phyloP scores from a whole-genome alignment of 768 basidiomycete genomes.

The Brasilioporus rufonigricans region DNA sequence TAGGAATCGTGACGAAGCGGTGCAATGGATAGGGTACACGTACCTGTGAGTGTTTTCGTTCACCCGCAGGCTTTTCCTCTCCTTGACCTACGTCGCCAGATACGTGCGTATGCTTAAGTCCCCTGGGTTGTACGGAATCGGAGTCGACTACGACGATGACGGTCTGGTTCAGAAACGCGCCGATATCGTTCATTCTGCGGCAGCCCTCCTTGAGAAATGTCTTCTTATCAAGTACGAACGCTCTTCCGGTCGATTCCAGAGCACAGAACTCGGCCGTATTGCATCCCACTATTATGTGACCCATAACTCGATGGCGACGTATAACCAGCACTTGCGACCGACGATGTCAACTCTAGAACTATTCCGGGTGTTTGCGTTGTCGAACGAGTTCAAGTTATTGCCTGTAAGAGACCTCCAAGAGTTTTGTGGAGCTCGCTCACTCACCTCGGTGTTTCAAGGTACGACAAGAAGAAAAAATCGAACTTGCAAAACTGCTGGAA shows the following conservation, averaged over 20 bases:
- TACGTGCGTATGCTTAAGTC: conserved; percentile 94
- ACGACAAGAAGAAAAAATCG: conserved; percentile 59
- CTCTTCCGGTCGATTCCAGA: conserved; percentile 3
- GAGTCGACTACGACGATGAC: conserved; percentile 85
- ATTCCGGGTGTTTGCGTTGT: conserved; percentile 2
- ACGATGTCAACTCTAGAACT: conserved; percentile 88
- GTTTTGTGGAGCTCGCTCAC: not conserved
- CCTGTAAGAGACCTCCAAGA: conserved; percentile 17
- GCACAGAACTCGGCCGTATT: conserved; percentile 3
- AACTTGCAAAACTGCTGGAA: conserved; percentile 3
- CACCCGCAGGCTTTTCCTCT: conserved; percentile 1
- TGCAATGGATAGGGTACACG: conserved; percentile 95
- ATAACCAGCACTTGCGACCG: conserved; percentile 89
- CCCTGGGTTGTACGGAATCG: conserved; percentile 84
- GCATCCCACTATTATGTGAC: conserved; percentile 36
- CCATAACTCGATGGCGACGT: conserved; percentile 93
- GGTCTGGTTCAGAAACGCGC: conserved; percentile 88
- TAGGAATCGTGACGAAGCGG: conserved; percentile 93
- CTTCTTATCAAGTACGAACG: conserved; percentile 79
- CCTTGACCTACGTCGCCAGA: conserved; percentile 36
- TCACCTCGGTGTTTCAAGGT: conserved; percentile 38
- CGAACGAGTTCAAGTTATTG: conserved; percentile 5
- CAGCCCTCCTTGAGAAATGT: conserved; percentile 90
- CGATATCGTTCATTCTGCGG: conserved; percentile 92
- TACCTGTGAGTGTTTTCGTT: conserved; percentile 62